Base-by-base conservation (phyloP, 78 protist species). In the Polysphondylium violaceum region DNA sequence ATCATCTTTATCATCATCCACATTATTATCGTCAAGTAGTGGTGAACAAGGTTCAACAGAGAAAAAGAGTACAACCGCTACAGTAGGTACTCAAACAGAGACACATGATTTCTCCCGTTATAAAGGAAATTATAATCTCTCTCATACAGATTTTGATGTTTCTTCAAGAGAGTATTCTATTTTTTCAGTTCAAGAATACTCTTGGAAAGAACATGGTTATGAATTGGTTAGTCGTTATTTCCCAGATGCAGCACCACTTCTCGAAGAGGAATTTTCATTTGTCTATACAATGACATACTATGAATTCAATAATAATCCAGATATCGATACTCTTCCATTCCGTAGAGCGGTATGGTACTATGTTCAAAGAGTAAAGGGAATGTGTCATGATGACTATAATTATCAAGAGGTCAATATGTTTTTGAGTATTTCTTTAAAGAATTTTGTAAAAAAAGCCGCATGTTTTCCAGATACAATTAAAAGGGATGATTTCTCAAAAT, bases 321-420 rank as follows among this genome's bases (percentile, higher is more conserved):
- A 94, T 53, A 91, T 94, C 16, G 95, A 90, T 51, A 94, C 96
- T 0, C 38, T 73, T 8, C 94, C 91, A 21, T 94, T 94, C 79
- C 77, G 96, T n/a, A 35, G 88, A 29, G 96, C 96, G 16, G 87
- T 94, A 25, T 90, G 96, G 95, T 81, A 89, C 76, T 94, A 94
- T 77, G 96, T 94, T 7, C 93, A 89, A 59, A 81, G 96, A 38
- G 76, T 94, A 7, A 81, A 91, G 27, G 96, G 96, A 33, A 76
- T 94, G 77, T 76, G 68, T 53, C 94, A 94, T 78, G 96, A 94
- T 41, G 96, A 94, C 61, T 94, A 91, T 63, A 91, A 94, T 40
- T 94, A 94, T 51, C 68, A 71, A 35, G 87, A 87, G 59, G 94
- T 94, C n/a, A 94, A 94, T 61, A 71, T 56, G 58, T 91, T 90